These are phyloP conservation scores for Leishmania guyanensis DNA, from an alignment of 208 protist genomes.

Conservation along the genomic window DNA sequence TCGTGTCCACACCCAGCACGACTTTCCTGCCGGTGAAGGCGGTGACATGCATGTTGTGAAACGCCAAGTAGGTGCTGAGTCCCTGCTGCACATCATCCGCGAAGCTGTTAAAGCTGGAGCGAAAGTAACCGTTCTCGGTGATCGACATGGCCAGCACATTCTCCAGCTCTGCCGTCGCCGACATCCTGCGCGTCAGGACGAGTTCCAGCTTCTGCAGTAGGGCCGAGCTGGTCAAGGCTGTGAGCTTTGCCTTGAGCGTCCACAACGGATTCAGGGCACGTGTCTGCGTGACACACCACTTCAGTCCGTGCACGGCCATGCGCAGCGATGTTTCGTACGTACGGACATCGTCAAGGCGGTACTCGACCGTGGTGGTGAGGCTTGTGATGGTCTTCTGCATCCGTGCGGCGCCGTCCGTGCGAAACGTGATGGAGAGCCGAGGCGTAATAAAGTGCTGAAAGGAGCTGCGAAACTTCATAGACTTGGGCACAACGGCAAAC, in stretches of 20 bases:
- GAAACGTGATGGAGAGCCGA: slow-evolving; percentile 37
- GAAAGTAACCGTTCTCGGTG: slow-evolving; percentile 62
- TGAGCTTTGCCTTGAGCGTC: slow-evolving; percentile 60
- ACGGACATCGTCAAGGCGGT: slow-evolving; percentile 40
- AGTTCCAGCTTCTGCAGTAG: slow-evolving; percentile 70
- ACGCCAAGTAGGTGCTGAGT: slow-evolving; percentile 49
- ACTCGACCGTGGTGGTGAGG: slow-evolving; percentile 37
- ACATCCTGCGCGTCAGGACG: slow-evolving; percentile 62
- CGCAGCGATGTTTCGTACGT: slow-evolving; percentile 45
- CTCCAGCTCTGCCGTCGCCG: slow-evolving; percentile 49
- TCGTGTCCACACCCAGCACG: slow-evolving; percentile 37
- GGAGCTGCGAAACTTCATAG: slow-evolving; percentile 47
- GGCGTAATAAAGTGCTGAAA: slow-evolving; percentile 64
- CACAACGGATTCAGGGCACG: slow-evolving; percentile 61
- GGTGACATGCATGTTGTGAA: slow-evolving; percentile 46
- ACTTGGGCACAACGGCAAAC: slow-evolving; percentile 44
- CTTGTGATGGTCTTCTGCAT: slow-evolving; percentile 27
- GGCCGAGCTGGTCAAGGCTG: slow-evolving; percentile 34
- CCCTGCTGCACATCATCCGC: slow-evolving; percentile 37
- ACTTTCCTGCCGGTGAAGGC: slow-evolving; percentile 39
- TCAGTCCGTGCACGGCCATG: slow-evolving; percentile 43
- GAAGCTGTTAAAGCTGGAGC: slow-evolving; percentile 29
- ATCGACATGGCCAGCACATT: slow-evolving; percentile 67
- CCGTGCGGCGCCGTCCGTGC: slow-evolving; percentile 37
- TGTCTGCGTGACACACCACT: slow-evolving; percentile 39